phyloP scores from a whole-genome alignment of 2,329 filamentous ascomycete genomes.

The Verticillium isaacii region DNA sequence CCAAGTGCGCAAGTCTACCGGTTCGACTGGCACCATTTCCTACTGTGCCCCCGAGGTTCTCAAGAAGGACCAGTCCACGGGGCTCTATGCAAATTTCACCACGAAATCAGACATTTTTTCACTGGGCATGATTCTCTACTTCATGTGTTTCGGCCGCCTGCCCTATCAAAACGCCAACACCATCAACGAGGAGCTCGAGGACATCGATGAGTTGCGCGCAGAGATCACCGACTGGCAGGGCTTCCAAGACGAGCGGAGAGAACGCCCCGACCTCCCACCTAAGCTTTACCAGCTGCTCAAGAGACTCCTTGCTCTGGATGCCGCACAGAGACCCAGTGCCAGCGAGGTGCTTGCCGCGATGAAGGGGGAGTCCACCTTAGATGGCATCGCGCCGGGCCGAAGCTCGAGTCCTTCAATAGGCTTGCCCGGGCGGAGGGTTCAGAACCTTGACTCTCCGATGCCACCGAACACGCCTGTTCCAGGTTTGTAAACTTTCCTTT shows the following conservation, averaged over 20 bases:
- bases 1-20: conserved; percentile 78
- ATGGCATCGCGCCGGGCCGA: conserved; percentile 30
- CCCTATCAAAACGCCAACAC: conserved; percentile 82
- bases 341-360: conserved; percentile 79
- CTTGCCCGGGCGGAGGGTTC: conserved; percentile 42
- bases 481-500: conserved; percentile 23
- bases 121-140: conserved; percentile 96
- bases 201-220: conserved; percentile 75
- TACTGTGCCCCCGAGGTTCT: conserved; percentile 97
- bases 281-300: conserved; percentile 83
- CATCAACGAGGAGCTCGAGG: conserved; percentile 86
- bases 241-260: conserved; percentile 71
- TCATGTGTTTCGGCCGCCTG: conserved; percentile 88
- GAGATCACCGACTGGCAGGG: conserved; percentile 88
- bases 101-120: conserved; percentile 99
- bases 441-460: conserved; percentile 51
- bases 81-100: conserved; percentile 85
- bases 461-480: conserved; percentile 43
- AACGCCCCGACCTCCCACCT: conserved; percentile 77
- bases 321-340: conserved; percentile 73
- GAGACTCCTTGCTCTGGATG: conserved; percentile 72
- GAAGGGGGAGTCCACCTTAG: conserved; percentile 56
- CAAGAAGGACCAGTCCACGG: conserved; percentile 54
- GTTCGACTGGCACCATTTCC: conserved; percentile 91
- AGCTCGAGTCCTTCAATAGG: conserved; percentile 31